These are phyloP conservation scores for Cephaloascus fragrans DNA, from an alignment of 805 yeast species.

Conservation along the genomic window DNA sequence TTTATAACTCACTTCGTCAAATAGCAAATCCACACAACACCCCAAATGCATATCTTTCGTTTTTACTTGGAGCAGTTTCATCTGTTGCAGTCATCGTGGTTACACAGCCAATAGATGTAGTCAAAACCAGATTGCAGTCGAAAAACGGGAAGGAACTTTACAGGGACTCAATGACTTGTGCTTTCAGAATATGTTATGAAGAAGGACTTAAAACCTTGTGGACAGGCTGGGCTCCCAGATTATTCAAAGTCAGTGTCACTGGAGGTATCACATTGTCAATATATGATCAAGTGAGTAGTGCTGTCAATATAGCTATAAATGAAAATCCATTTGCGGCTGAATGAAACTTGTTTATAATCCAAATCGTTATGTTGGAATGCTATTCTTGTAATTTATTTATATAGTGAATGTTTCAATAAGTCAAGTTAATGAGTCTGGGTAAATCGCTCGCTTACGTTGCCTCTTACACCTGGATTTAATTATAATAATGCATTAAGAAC, in stretches of 20 bases:
- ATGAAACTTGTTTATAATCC: slow-evolving; percentile 4
- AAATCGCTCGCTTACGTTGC: no score
- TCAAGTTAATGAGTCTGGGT: no score
- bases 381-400: no score
- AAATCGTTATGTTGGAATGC: no score
- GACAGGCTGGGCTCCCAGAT: slow-evolving; percentile 56
- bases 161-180: slow-evolving; percentile 51
- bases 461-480: no score
- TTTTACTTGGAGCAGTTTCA: slow-evolving; percentile 47
- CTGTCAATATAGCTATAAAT: slow-evolving; percentile 23
- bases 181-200: slow-evolving; percentile 35
- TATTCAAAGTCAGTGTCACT: slow-evolving; percentile 58
- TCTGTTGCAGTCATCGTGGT: slow-evolving; percentile 63
- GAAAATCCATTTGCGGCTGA: slow-evolving; percentile 26
- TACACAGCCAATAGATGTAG: slow-evolving; percentile 85
- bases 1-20: slow-evolving; percentile 73
- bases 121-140: slow-evolving; percentile 82
- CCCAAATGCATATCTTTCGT: slow-evolving; percentile 17
- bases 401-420: slow-evolving; percentile 14
- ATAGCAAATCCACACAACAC: slow-evolving; percentile 41
- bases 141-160: slow-evolving; percentile 51
- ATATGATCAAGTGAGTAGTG: slow-evolving; percentile 46
- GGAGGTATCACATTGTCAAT: slow-evolving; percentile 63
- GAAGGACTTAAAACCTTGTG: slow-evolving; percentile 39
- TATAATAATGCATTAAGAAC: no score